Percentiles rank a stretch among this genome's conserved stretches.
phyloP scores from a whole-genome alignment of 495 filamentous ascomycete species.

The Hyphodiscus hymeniophilus region DNA sequence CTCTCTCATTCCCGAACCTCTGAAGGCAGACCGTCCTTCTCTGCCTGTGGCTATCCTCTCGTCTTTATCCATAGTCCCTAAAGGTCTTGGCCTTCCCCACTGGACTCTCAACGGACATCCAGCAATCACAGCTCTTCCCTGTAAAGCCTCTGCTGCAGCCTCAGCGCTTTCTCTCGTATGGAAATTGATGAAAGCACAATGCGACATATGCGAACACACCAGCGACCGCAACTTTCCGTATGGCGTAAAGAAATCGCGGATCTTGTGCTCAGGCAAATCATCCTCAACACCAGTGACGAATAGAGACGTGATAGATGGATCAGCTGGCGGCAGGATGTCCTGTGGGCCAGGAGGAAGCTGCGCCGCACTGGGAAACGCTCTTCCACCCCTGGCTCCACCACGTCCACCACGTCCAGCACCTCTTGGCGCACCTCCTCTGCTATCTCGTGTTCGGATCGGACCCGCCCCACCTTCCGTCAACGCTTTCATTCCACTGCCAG shows the following conservation, averaged over 20 bases:
- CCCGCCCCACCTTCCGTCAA: conserved; percentile 44
- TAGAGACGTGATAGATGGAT: conserved; percentile 78
- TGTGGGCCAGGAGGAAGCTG: conserved; percentile 70
- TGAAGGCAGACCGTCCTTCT: conserved; percentile 55
- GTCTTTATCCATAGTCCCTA: conserved; percentile 83
- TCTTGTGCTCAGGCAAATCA: conserved; percentile 83
- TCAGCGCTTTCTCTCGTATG: conserved; percentile 75
- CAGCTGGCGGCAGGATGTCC: conserved; percentile 76
- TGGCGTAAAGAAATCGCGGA: conserved; percentile 81
- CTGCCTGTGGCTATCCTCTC: conserved; percentile 66
- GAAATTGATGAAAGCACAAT: conserved; percentile 95
- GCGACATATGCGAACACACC: conserved; percentile 91
- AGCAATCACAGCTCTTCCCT: conserved; percentile 74
- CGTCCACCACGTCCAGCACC: conserved; percentile 38
- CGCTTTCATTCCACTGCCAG: conserved; percentile 33
- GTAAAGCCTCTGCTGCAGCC: conserved; percentile 70
- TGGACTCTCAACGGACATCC: conserved; percentile 83
- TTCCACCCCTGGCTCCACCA: conserved; percentile 41
- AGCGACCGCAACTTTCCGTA: conserved; percentile 84
- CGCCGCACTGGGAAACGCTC: conserved; percentile 57
- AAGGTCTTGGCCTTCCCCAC: conserved; percentile 85
- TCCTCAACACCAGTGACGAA: conserved; percentile 96
- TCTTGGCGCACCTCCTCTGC: conserved; percentile 38
- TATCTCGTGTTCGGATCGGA: conserved; percentile 63
- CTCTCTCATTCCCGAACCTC: conserved; percentile 12